phyloP scores from a whole-genome alignment of 2,329 filamentous ascomycete genomes.

The Phialemonium atrogriseum region DNA sequence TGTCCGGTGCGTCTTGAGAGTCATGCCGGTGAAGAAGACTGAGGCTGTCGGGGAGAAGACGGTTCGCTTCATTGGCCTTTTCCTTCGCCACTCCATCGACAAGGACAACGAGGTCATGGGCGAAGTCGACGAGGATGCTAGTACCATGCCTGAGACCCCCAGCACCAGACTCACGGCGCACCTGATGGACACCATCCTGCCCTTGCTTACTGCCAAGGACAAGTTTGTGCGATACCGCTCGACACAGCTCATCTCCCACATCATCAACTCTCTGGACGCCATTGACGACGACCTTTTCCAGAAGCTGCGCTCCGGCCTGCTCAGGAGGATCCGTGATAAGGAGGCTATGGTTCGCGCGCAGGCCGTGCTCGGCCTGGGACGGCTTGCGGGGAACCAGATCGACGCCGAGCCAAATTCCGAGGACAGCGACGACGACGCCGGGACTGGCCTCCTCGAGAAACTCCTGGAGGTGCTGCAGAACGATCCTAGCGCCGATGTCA shows the following conservation, averaged over 20 bases:
- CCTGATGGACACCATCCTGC: constrained; percentile 65
- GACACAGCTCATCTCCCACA: constrained; percentile 82
- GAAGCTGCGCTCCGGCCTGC: constrained; percentile 66
- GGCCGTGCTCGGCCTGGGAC: constrained; percentile 81
- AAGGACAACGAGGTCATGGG: constrained; percentile 63
- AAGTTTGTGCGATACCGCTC: constrained; percentile 85
- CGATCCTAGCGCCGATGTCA: constrained; percentile 88
- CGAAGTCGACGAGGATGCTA: constrained; percentile 58
- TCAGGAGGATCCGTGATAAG: constrained; percentile 87
- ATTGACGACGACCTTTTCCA: constrained; percentile 91
- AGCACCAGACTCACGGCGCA: constrained; percentile 69
- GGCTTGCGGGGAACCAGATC: constrained; percentile 70
- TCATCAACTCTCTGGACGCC: constrained; percentile 85
- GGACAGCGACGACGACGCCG: constrained; percentile 58
- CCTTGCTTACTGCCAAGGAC: constrained; percentile 78
- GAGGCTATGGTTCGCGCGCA: constrained; percentile 88
- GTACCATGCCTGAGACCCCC: constrained; percentile 71
- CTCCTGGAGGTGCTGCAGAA: constrained; percentile 85
- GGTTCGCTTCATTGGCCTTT: constrained; percentile 80
- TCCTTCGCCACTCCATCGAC: constrained; percentile 64
- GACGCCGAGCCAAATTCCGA: constrained; percentile 64
- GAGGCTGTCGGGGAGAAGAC: constrained; percentile 81
- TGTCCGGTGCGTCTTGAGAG: constrained; percentile 68
- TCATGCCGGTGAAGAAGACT: constrained; percentile 84
- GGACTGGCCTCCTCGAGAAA: constrained; percentile 67